Evolutionary conservation across 2,329 filamentous ascomycete species (phyloP).

Genomic region (Tolypocladium guangdongense): DNA sequence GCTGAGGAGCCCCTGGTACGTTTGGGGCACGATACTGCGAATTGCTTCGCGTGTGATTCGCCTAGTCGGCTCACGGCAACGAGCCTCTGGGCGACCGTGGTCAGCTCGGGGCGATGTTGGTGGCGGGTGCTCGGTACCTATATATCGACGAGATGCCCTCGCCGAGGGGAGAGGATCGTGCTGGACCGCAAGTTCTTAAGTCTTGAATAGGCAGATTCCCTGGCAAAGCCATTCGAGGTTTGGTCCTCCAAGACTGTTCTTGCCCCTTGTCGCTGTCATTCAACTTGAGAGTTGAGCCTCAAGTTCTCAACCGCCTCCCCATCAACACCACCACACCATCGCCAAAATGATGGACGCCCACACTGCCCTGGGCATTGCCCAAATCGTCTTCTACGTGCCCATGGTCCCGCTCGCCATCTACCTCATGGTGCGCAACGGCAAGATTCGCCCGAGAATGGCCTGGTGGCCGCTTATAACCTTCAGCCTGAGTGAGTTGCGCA

Average conservation of each 20-base stretch:
- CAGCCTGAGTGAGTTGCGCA: conserved; percentile 8
- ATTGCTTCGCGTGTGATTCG: not conserved
- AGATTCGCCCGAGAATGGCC: conserved; percentile 14
- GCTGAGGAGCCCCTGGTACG: not conserved
- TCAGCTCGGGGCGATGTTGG: not conserved
- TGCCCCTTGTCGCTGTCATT: not conserved
- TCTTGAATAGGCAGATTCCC: not conserved
- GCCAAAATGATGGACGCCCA: conserved; percentile 10
- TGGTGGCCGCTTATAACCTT: conserved; percentile 16
- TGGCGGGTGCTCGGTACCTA: not conserved
- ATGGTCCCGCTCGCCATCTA: conserved; percentile 12
- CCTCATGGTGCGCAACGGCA: conserved; percentile 14
- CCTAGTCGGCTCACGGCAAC: not conserved
- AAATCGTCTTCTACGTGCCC: conserved; percentile 15
- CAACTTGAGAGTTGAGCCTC: not conserved
- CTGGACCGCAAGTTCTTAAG: not conserved
- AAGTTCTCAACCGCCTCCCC: not conserved
- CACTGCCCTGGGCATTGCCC: conserved; percentile 12
- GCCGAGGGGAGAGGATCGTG: not conserved
- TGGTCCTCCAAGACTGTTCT: not conserved
- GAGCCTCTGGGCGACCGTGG: not conserved
- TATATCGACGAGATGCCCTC: not conserved
- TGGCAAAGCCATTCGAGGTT: not conserved
- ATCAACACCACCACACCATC: not conserved
- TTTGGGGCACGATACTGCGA: conserved; percentile 2